Conservation (phyloP, 78 protist genomes). For the Diacronema lutheri region DNA sequence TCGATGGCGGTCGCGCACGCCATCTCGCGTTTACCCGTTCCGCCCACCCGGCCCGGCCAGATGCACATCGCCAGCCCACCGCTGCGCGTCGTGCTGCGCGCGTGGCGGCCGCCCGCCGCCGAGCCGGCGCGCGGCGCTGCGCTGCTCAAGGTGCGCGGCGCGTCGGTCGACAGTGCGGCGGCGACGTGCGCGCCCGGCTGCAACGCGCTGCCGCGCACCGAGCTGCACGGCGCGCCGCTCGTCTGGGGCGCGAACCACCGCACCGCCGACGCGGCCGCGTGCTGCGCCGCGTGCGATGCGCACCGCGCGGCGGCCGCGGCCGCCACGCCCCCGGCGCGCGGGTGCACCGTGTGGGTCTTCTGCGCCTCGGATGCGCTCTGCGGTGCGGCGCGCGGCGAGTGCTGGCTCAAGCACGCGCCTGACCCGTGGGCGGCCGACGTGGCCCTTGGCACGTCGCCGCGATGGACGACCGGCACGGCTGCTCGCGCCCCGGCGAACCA, state of each 20-base stretch:
- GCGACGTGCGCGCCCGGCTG: neutral
- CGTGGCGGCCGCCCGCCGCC: neutral
- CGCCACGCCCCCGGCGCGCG: neutral
- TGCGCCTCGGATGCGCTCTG: neutral
- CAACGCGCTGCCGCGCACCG: constrained; percentile 12
- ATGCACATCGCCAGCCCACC: neutral
- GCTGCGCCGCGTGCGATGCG: neutral
- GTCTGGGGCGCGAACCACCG: neutral
- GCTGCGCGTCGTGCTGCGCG: neutral
- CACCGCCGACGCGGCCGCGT: neutral
- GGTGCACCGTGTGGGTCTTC: neutral
- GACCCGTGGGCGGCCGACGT: neutral
- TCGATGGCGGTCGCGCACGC: neutral
- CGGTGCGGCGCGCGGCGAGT: neutral
- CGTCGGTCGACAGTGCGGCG: neutral
- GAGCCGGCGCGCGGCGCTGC: neutral
- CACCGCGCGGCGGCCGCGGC: neutral
- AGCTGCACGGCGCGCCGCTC: neutral
- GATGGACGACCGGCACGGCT: neutral
- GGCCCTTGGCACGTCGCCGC: neutral
- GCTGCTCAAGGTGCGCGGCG: neutral
- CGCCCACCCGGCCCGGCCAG: neutral
- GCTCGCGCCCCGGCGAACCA: neutral
- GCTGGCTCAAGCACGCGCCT: neutral
- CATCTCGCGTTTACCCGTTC: neutral